Conservation (phyloP, 1,139 yeast species). For the Geotrichum cucujoidarum region DNA sequence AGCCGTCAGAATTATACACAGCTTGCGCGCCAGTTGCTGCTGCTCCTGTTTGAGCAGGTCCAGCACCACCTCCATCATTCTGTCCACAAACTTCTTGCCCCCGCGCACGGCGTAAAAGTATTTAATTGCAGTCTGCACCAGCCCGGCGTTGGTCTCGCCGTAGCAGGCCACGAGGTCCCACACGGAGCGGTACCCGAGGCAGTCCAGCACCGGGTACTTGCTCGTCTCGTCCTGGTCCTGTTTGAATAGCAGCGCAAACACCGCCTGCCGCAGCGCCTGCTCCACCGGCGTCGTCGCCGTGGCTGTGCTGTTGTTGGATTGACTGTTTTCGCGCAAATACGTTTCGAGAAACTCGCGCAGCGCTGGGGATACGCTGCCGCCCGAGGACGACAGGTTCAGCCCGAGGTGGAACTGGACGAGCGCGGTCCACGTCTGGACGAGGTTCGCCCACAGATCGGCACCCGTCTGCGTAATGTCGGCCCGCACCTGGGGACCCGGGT, state of each 20-base stretch:
- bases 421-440: conserved; percentile 16
- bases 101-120: conserved; percentile 15
- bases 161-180: conserved; percentile 13
- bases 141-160: conserved; percentile 12
- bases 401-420: conserved; percentile 10
- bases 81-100: conserved; percentile 18
- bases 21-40: background rate
- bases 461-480: conserved; percentile 17
- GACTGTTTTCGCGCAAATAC: conserved; percentile 10
- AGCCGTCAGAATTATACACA: conserved; percentile 7
- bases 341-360: conserved; percentile 18
- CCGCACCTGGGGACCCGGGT: conserved; percentile 11
- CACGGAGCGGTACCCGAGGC: conserved; percentile 8
- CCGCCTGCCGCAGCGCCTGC: conserved; percentile 11
- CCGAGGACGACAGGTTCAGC: background rate
- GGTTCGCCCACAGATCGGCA: conserved; percentile 17
- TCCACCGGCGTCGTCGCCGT: background rate
- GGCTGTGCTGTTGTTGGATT: background rate
- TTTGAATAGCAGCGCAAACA: conserved; percentile 11
- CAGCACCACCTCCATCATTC: conserved; percentile 7
- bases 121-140: background rate
- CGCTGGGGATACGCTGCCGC: conserved; percentile 8
- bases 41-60: background rate
- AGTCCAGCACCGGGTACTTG: conserved; percentile 11
- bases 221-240: conserved; percentile 3